phyloP scores from a whole-genome alignment of 2,329 filamentous ascomycete genomes.

The Microcera coccophila region DNA sequence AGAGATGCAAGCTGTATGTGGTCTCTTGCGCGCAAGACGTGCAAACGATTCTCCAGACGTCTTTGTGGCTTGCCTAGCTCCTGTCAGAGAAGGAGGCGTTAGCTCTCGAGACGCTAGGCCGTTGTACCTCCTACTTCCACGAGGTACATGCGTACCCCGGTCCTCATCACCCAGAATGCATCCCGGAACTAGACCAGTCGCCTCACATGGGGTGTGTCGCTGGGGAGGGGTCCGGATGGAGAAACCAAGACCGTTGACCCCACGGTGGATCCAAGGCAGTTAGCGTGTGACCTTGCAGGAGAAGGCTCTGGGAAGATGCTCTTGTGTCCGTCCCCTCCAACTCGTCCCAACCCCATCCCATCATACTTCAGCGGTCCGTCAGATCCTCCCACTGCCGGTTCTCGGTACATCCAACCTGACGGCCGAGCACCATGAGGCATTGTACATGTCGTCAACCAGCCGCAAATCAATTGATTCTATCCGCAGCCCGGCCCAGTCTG shows the following conservation, averaged over 20 bases:
- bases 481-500: constrained; percentile 16
- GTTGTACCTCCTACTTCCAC: not conserved
- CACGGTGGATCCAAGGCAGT: not conserved
- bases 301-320: constrained; percentile 10
- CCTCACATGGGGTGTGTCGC: constrained; percentile 10
- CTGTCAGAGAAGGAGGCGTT: constrained; percentile 4
- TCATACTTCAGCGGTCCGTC: not conserved
- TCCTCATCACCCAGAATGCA: constrained; percentile 11
- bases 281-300: constrained; percentile 12
- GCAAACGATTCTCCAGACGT: constrained; percentile 16
- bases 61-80: constrained; percentile 11
- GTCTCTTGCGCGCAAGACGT: constrained; percentile 6
- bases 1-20: constrained; percentile 14
- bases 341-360: not conserved
- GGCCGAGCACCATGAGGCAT: constrained; percentile 18
- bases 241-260: not conserved
- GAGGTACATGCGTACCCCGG: constrained; percentile 5
- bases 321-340: not conserved
- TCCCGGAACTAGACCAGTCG: constrained; percentile 13
- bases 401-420: constrained; percentile 20
- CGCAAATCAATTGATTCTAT: constrained; percentile 23
- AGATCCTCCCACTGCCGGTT: constrained; percentile 11
- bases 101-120: not conserved
- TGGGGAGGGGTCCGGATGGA: constrained; percentile 10
- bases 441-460: constrained; percentile 22